phyloP scores from a whole-genome alignment of 192 early-diverging fungal species.

The Pecoramyces ruminantium region DNA sequence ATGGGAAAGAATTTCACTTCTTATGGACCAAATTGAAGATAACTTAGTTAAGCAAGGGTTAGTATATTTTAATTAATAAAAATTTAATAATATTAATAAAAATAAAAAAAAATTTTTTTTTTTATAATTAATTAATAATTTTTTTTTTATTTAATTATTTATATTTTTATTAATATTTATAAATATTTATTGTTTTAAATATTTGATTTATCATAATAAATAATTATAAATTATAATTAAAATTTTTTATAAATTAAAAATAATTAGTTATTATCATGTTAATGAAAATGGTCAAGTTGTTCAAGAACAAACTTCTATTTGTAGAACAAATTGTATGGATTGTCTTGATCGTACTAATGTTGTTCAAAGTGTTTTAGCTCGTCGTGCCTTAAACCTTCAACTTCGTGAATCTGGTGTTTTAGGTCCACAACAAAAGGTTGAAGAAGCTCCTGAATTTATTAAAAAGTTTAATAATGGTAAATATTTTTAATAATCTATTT shows the following conservation, averaged over 20 bases:
- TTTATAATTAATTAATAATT: too few species aligned
- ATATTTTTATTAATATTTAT: too few species aligned
- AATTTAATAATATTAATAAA: too few species aligned
- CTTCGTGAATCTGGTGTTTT: slow-evolving; percentile 52
- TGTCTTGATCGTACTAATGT: slow-evolving; percentile 99
- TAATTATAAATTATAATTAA: too few species aligned
- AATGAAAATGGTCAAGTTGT: slow-evolving; percentile 31
- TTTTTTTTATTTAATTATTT: too few species aligned
- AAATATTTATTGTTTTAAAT: too few species aligned
- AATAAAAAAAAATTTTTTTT: too few species aligned
- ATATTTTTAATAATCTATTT: too few species aligned
- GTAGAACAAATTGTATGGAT: slow-evolving; percentile 98
- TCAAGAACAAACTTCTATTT: slow-evolving; percentile 54
- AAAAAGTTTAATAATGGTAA: slow-evolving; percentile 61
- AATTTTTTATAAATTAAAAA: too few species aligned
- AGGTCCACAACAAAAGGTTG: slow-evolving; percentile 35
- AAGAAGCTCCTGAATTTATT: slow-evolving; percentile 47
- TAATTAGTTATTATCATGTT: slow-evolving; percentile 28
- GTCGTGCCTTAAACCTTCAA: slow-evolving; percentile 50
- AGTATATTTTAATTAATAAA: too few species aligned
- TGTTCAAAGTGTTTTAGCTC: slow-evolving; percentile 80
- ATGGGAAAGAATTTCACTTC: slow-evolving; percentile 71
- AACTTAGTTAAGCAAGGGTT: slow-evolving; percentile 48
- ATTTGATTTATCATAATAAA: too few species aligned
- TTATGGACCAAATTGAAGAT: slow-evolving; percentile 59